phyloP scores from a whole-genome alignment of 2,329 filamentous ascomycete genomes.

The Beauveria pseudobassiana region DNA sequence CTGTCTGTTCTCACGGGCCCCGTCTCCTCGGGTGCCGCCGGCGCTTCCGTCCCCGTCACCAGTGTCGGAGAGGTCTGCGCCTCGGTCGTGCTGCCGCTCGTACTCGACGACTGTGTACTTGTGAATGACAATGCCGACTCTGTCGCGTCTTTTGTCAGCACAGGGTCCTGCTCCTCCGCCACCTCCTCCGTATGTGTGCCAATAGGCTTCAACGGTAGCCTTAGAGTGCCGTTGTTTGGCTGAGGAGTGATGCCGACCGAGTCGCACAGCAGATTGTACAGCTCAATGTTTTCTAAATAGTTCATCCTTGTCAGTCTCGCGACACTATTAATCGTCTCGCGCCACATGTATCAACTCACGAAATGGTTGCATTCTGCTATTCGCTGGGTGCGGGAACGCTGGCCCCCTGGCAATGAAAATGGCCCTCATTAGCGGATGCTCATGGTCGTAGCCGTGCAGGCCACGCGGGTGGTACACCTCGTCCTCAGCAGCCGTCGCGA shows the following conservation, averaged over 20 bases:
- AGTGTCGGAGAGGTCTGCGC: neutral
- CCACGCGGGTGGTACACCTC: conserved; percentile 71
- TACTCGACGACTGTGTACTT: neutral
- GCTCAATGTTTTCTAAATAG: conserved; percentile 74
- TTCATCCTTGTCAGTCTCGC: neutral
- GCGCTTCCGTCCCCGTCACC: neutral
- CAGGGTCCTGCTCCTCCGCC: conserved; percentile 46
- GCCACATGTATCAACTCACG: conserved; percentile 52
- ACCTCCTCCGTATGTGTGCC: conserved; percentile 51
- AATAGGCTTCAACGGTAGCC: conserved; percentile 57
- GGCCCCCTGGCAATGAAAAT: conserved; percentile 91
- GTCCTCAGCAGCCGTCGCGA: conserved; percentile 54
- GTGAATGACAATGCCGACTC: conserved; percentile 3
- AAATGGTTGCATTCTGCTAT: conserved; percentile 72
- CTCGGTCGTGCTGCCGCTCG: conserved; percentile 14
- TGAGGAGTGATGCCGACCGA: conserved; percentile 65
- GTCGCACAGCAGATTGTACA: conserved; percentile 93
- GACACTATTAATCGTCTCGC: neutral
- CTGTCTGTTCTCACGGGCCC: neutral
- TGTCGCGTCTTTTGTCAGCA: conserved; percentile 17
- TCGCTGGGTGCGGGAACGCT: conserved; percentile 78
- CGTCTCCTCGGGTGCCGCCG: neutral
- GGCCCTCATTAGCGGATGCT: conserved; percentile 90
- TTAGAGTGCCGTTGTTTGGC: conserved; percentile 82
- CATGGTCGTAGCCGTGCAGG: conserved; percentile 90